phyloP scores from a whole-genome alignment of 2,329 filamentous ascomycete species.

The Trichoderma breve region DNA sequence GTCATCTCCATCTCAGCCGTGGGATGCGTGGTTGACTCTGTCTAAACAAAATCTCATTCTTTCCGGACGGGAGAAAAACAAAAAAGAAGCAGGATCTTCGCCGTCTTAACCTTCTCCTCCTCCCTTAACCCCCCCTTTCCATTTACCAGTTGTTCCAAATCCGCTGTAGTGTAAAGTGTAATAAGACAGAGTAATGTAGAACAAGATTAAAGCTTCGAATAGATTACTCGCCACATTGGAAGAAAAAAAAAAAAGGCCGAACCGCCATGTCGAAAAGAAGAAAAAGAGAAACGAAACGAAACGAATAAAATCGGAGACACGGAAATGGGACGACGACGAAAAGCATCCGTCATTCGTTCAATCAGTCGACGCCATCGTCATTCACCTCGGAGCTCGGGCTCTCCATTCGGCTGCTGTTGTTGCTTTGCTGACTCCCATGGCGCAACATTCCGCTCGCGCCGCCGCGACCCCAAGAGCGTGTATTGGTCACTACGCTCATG shows the following conservation, averaged over 20 bases:
- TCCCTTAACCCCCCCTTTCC: not conserved
- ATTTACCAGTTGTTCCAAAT: not conserved
- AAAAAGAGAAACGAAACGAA: not conserved
- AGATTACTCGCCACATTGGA: not conserved
- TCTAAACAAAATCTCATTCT: not conserved
- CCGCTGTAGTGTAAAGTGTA: slow-evolving; percentile 1
- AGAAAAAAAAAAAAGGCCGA: not conserved
- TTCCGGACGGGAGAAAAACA: not conserved
- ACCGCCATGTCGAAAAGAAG: not conserved
- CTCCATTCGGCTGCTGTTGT: slow-evolving; percentile 22
- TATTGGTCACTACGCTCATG: slow-evolving; percentile 44
- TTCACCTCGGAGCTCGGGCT: slow-evolving; percentile 24
- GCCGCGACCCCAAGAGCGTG: slow-evolving; percentile 38
- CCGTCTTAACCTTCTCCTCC: not conserved
- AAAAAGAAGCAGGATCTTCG: not conserved
- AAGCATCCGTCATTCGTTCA: slow-evolving; percentile 21
- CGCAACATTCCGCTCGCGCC: slow-evolving; percentile 45
- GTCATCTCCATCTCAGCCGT: not conserved
- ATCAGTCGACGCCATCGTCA: slow-evolving; percentile 35
- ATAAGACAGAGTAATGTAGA: not conserved
- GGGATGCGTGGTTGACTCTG: not conserved
- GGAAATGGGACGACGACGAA: not conserved
- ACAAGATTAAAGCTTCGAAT: not conserved
- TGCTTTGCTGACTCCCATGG: slow-evolving; percentile 33
- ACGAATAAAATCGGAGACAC: not conserved